A percentile compares a stretch with the other conserved stretches of the same genome.
These are phyloP conservation scores for Curvularia sp. DNA, from an alignment of 2,329 filamentous ascomycete species.

Conservation along the genomic window DNA sequence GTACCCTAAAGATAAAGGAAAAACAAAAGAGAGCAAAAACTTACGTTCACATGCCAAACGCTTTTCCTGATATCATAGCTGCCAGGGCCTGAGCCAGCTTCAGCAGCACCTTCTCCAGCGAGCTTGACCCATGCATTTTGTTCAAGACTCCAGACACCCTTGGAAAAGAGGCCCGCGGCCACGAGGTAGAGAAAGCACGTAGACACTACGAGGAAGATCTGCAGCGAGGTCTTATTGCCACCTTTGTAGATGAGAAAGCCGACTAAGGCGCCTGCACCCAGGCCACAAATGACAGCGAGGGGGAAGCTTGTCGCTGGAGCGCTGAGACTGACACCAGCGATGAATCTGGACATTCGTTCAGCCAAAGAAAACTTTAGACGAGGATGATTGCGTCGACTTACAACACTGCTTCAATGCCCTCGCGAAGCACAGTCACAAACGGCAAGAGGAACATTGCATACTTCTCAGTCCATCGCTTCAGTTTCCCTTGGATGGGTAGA, in stretches of 20 bases:
- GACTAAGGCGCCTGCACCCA: constrained; percentile 70
- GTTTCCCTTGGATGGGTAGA: constrained; percentile 50
- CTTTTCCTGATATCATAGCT: constrained; percentile 80
- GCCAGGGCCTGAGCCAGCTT: constrained; percentile 71
- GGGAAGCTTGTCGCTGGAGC: constrained; percentile 79
- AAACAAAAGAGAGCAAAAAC: constrained; percentile 42
- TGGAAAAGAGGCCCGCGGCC: constrained; percentile 81
- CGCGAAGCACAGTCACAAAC: constrained; percentile 85
- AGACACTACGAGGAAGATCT: constrained; percentile 80
- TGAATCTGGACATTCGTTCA: constrained; percentile 60
- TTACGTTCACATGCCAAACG: constrained; percentile 82
- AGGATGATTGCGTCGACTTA: constrained; percentile 19
- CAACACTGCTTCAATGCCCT: constrained; percentile 85
- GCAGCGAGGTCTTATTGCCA: constrained; percentile 70
- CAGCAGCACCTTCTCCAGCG: constrained; percentile 68
- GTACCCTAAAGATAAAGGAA: too few relatives aligned
- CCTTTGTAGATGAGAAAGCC: constrained; percentile 80
- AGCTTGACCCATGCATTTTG: constrained; percentile 70
- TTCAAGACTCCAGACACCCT: constrained; percentile 77
- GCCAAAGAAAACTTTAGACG: background rate
- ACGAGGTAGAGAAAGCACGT: constrained; percentile 87
- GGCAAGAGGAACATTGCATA: constrained; percentile 88
- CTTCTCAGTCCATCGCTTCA: constrained; percentile 74
- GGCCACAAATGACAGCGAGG: constrained; percentile 74
- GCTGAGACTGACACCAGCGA: constrained; percentile 81